Percentiles rank a stretch among this genome's conserved stretches.
Evolutionary conservation across 371 early-diverging fungal genomes (phyloP).

Genomic region (Syncephalastrum sp.): DNA sequence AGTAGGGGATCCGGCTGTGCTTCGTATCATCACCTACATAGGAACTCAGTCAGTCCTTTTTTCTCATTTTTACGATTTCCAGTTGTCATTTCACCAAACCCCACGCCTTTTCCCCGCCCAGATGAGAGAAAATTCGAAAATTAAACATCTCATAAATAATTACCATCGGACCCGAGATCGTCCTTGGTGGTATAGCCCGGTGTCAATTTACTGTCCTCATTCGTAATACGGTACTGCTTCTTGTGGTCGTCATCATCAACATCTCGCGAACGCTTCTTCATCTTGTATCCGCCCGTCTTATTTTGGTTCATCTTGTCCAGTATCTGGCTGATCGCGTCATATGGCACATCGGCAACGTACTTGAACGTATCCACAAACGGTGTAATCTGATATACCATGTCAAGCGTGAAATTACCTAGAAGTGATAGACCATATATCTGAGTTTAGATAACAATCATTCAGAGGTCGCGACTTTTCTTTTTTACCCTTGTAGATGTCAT

Average conservation of each 20-base stretch:
- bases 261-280: constrained; percentile 37
- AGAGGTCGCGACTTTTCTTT: neutral
- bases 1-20: constrained; percentile 39
- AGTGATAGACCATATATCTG: neutral
- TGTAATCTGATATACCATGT: constrained; percentile 49
- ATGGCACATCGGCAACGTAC: constrained; percentile 36
- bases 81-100: no score
- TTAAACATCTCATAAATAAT: neutral
- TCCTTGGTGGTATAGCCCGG: constrained; percentile 56
- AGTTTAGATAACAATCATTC: no score
- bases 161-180: constrained; percentile 46
- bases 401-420: constrained; percentile 48
- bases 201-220: constrained; percentile 27
- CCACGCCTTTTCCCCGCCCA: no score
- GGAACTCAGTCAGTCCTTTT: neutral
- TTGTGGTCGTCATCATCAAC: neutral
- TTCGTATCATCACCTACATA: constrained; percentile 31
- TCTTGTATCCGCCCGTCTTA: constrained; percentile 24
- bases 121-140: neutral
- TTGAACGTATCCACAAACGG: constrained; percentile 51
- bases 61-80: no score
- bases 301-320: constrained; percentile 58
- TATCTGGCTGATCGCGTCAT: constrained; percentile 22
- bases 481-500: constrained; percentile 6
- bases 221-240: neutral